Evolutionary conservation across 2,329 filamentous ascomycete species (phyloP).

Genomic region (Mollisia scopiformis): DNA sequence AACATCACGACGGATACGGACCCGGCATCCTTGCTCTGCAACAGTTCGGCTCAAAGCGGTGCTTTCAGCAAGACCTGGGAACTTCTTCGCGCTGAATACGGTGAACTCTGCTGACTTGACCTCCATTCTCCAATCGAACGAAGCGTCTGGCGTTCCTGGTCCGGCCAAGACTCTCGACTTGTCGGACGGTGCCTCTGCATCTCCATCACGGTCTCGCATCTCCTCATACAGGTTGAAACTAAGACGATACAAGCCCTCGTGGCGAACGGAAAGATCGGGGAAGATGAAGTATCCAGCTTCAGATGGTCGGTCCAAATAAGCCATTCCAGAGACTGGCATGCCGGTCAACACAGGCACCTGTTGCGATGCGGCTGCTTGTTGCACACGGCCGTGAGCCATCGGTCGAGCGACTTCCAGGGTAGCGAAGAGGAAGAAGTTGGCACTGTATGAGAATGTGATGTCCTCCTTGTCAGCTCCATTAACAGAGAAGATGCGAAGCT

Average conservation of each 20-base stretch:
- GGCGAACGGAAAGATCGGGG: constrained; percentile 91
- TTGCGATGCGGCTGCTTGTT: constrained; percentile 56
- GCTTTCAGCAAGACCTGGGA: constrained; percentile 89
- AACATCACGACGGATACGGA: constrained; percentile 92
- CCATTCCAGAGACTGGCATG: constrained; percentile 93
- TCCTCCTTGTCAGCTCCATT: constrained; percentile 53
- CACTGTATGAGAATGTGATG: constrained; percentile 89
- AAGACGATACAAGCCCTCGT: constrained; percentile 91
- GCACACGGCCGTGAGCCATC: constrained; percentile 79
- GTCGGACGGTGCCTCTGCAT: constrained; percentile 48
- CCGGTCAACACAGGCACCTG: constrained; percentile 87
- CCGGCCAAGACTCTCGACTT: constrained; percentile 32
- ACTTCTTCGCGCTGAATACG: constrained; percentile 97
- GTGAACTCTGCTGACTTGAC: constrained; percentile 86
- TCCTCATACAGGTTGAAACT: constrained; percentile 94
- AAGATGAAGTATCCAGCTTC: constrained; percentile 94
- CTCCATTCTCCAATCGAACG: constrained; percentile 85
- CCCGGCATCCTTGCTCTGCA: constrained; percentile 94
- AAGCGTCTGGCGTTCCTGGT: constrained; percentile 40
- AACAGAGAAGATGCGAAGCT: constrained; percentile 83
- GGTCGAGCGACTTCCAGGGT: constrained; percentile 85
- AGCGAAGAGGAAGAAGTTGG: constrained; percentile 96
- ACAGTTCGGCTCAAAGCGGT: constrained; percentile 87
- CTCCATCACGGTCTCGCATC: constrained; percentile 84
- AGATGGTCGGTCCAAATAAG: constrained; percentile 85